A percentile compares a stretch with the other conserved stretches of the same genome.
Conservation (phyloP, 208 protist species). For the Phytomonas sp. region DNA sequence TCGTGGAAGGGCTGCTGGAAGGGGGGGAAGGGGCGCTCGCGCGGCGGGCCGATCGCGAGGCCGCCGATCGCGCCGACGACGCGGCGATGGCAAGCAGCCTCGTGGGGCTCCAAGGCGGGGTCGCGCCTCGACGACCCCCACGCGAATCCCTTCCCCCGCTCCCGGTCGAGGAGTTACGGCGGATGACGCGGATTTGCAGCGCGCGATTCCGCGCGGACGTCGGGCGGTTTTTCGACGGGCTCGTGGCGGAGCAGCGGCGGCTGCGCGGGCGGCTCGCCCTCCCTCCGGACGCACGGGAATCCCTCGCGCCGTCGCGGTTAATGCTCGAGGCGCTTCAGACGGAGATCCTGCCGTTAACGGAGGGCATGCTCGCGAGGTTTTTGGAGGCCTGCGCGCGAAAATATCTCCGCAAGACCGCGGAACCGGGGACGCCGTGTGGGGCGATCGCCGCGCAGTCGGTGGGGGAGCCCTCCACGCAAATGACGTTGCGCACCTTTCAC, state of each 20-base stretch:
- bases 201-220: conserved; percentile 76
- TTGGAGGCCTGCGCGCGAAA: conserved; percentile 59
- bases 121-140: not conserved
- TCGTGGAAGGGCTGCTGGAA: conserved; percentile 33
- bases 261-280: conserved; percentile 55
- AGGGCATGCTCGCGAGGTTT: conserved; percentile 67
- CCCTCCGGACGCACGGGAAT: conserved; percentile 11
- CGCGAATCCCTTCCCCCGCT: no score
- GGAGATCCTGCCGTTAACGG: conserved; percentile 65
- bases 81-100: conserved; percentile 11
- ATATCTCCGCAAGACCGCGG: conserved; percentile 82
- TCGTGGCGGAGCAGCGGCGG: conserved; percentile 38
- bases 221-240: conserved; percentile 52
- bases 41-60: conserved; percentile 19
- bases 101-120: not conserved
- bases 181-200: conserved; percentile 27
- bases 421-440: conserved; percentile 98
- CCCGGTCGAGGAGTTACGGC: conserved; percentile 12
- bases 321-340: conserved; percentile 49
- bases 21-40: conserved; percentile 22
- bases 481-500: conserved; percentile 99
- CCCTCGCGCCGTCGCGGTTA: not conserved
- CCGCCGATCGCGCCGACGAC: conserved; percentile 13
- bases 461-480: conserved; percentile 99
- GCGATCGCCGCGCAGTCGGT: conserved; percentile 98